These are phyloP conservation scores for Cercospora sp. DNA, from an alignment of 2,329 filamentous ascomycete genomes.

Conservation along the genomic window DNA sequence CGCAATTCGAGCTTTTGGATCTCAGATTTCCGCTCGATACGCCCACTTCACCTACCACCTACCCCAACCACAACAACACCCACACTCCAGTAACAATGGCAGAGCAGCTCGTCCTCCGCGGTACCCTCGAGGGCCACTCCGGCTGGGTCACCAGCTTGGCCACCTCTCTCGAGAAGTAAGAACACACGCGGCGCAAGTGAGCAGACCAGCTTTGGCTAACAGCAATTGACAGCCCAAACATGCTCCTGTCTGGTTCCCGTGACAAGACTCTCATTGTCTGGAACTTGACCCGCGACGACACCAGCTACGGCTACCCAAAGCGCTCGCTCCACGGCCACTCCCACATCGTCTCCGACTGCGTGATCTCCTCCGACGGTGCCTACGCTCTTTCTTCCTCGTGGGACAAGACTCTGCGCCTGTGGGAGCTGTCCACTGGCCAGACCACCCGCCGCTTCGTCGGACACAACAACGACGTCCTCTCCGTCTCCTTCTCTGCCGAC, in stretches of 20 bases:
- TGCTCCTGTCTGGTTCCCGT: conserved; percentile 95
- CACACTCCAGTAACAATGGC: conserved; percentile 35
- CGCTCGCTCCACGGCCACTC: conserved; percentile 98
- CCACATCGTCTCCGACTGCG: conserved; percentile 99
- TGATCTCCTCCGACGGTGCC: conserved; percentile 98
- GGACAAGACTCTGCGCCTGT: conserved; percentile 99
- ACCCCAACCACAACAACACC: neutral
- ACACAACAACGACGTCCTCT: conserved; percentile 99
- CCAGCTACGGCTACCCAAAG: conserved; percentile 98
- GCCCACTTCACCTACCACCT: neutral
- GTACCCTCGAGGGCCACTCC: conserved; percentile 75
- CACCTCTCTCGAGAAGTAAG: conserved; percentile 95
- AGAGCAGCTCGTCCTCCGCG: conserved; percentile 47
- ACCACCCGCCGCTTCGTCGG: conserved; percentile 98
- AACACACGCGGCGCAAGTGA: conserved; percentile 38
- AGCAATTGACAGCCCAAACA: conserved; percentile 73
- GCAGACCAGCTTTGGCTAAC: conserved; percentile 16
- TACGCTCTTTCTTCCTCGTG: conserved; percentile 98
- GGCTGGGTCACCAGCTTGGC: conserved; percentile 99
- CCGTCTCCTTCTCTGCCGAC: conserved; percentile 99
- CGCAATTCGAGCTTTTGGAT: neutral
- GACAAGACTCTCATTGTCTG: conserved; percentile 99
- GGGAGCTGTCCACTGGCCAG: conserved; percentile 95
- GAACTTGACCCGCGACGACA: conserved; percentile 99
- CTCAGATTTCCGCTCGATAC: neutral